A percentile compares a stretch with the other conserved stretches of the same genome.
Evolutionary conservation across 306 rosid species (phyloP).

Genomic region (Cicer chorassanicum): DNA sequence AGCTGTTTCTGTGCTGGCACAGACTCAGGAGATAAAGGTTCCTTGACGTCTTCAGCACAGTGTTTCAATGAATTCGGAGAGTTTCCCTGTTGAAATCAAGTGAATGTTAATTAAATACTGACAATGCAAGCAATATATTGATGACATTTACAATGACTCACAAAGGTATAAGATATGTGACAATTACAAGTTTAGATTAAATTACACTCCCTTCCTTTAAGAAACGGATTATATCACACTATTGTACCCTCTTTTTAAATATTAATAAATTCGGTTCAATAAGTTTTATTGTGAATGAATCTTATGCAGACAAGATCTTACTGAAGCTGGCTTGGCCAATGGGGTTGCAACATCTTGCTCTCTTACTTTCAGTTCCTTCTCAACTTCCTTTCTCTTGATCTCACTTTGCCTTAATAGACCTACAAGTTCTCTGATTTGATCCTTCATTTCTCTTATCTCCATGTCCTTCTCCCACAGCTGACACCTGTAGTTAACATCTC

Average conservation of each 20-base stretch:
- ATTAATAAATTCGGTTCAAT: too few species aligned
- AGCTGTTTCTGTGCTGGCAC: conserved; percentile 86
- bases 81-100: conserved; percentile 59
- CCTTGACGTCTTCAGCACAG: conserved; percentile 61
- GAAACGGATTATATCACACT: not conserved
- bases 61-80: conserved; percentile 71
- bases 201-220: not conserved
- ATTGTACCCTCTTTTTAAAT: not conserved
- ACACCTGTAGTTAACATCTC: conserved; percentile 64
- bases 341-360: conserved; percentile 74
- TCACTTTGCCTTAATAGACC: conserved; percentile 94
- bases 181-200: not conserved
- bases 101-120: conserved; percentile 41
- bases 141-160: conserved; percentile 34
- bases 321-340: conserved; percentile 71
- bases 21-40: conserved; percentile 79
- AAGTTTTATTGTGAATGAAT: not conserved
- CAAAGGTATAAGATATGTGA: conserved; percentile 9
- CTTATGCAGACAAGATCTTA: conserved; percentile 51
- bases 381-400: conserved; percentile 83
- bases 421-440: conserved; percentile 92
- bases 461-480: conserved; percentile 90
- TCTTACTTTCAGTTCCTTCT: conserved; percentile 86
- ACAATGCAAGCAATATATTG: conserved; percentile 1
- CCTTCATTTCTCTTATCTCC: conserved; percentile 90